These are phyloP conservation scores for Chytridium lagenaria DNA, from an alignment of 371 early-diverging fungal species.

Conservation along the genomic window DNA sequence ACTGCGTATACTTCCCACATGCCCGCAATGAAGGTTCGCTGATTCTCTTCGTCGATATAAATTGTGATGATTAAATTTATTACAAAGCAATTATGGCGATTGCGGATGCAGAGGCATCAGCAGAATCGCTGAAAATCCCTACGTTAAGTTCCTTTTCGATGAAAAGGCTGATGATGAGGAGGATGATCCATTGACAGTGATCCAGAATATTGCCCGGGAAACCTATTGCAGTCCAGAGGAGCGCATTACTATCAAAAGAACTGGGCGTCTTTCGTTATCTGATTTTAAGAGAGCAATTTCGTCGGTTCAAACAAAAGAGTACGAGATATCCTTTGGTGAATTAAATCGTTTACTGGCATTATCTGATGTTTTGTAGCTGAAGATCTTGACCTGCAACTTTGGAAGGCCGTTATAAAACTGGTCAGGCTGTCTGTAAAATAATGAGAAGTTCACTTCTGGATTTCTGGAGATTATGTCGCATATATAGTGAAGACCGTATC, in stretches of 20 bases:
- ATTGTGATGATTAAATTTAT: not conserved
- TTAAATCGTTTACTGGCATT: constrained; percentile 37
- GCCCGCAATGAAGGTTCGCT: constrained; percentile 34
- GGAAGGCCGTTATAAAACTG: constrained; percentile 72
- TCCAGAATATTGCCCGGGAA: constrained; percentile 3
- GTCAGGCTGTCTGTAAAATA: constrained; percentile 76
- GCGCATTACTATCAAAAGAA: constrained; percentile 14
- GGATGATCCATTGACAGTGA: not conserved
- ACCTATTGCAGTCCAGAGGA: constrained; percentile 1
- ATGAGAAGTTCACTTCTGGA: constrained; percentile 84
- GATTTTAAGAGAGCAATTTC: constrained; percentile 45
- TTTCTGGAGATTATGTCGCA: constrained; percentile 87
- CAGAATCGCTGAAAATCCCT: not conserved
- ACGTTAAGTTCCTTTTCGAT: not conserved
- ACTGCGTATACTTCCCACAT: constrained; percentile 66
- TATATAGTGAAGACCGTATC: constrained; percentile 85
- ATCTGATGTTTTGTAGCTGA: constrained; percentile 42
- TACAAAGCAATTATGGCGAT: constrained; percentile 6
- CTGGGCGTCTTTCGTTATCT: constrained; percentile 24
- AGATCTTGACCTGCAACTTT: constrained; percentile 54
- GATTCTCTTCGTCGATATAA: not conserved
- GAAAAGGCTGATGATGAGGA: constrained; percentile 21
- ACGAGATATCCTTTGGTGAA: constrained; percentile 47
- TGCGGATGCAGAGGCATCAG: not conserved
- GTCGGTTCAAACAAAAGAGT: constrained; percentile 44